Base-by-base conservation (phyloP, 805 yeast species). In the Schizosaccharomyces japonicus region DNA sequence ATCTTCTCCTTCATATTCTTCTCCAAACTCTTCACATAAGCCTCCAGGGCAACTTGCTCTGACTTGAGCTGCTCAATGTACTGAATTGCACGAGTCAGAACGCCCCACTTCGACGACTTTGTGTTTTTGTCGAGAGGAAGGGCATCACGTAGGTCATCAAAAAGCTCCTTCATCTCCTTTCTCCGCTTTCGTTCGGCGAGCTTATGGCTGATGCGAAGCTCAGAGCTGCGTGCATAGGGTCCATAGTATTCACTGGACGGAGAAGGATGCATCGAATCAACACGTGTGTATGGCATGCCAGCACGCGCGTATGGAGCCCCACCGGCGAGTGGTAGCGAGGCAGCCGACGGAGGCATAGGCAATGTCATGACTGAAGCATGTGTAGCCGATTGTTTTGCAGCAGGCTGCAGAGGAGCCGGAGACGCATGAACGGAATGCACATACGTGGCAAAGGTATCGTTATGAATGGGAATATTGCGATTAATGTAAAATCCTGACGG, bases 161-260 rank as follows among this genome's bases (percentile, higher is more conserved):
- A 54, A 29, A 54, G 51, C 4, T 53, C 32, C 26, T 55, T 44
- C 54, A 54, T 54, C 40, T 54, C 57, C 27, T 51, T 49, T 5
- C 57, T 54, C 7, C 57, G 51, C 15, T 54, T 49, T 15, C 57
- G 50, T 47, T 54, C 57, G 19, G 57, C 57, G 25, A 54, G 52
- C 39, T 54, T 54, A 50, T 54, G 57, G 10, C 52, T 54, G 48
- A 51, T 53, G 15, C 56, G 50, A n/a, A 54, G 51, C 44, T 53
- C 57, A 15, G 56, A 55, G 30, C 55, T 53, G 11, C 57, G 55
- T 6, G 52, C 49, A 44, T 54, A 54, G 19, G 53, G 52, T 19
- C 23, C 23, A 17, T 13, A 19, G 27, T 36, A 36, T 10, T n/a
- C 51, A n/a, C n/a, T n/a, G 42, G 42, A 13, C 4, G 17, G 42